Evolutionary conservation across 23 red algal species (phyloP).

Genomic region (Agarophyton chilense): DNA sequence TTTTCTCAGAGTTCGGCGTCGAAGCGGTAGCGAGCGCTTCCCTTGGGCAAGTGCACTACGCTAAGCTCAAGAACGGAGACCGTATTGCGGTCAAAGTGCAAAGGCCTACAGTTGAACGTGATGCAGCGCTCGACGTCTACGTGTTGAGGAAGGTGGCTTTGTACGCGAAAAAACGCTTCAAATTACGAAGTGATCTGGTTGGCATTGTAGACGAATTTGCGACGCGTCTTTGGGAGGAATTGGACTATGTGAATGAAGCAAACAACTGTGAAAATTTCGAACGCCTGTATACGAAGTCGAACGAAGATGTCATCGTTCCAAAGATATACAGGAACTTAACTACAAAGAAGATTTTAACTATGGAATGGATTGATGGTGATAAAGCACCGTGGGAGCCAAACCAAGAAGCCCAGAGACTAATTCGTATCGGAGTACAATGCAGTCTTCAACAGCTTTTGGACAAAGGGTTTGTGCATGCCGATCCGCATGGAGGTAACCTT

Average conservation of each 20-base stretch:
- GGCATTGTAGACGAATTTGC: conserved; percentile 98
- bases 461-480: conserved; percentile 95
- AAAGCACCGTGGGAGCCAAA: conserved; percentile 71
- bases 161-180: conserved; percentile 54
- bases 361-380: conserved; percentile 95
- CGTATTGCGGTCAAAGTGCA: conserved; percentile 96
- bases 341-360: conserved; percentile 63
- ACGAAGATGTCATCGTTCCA: conserved; percentile 65
- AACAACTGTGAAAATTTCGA: conserved; percentile 75
- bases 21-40: conserved; percentile 83
- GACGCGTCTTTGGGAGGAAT: conserved; percentile 86
- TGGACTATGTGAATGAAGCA: conserved; percentile 93
- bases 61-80: conserved; percentile 50
- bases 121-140: conserved; percentile 91
- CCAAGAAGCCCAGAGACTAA: conserved; percentile 80
- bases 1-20: conserved; percentile 44
- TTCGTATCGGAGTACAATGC: conserved; percentile 87
- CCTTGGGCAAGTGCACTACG: conserved; percentile 90
- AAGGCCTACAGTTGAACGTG: conserved; percentile 72
- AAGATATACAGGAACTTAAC: conserved; percentile 43
- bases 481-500: conserved; percentile 98
- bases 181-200: conserved; percentile 86
- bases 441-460: conserved; percentile 91
- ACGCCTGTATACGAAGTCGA: conserved; percentile 59
- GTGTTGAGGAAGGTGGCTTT: conserved; percentile 70